A percentile compares a stretch with the other conserved stretches of the same genome.
phyloP scores from a whole-genome alignment of 768 basidiomycete genomes.

The Termitomyces sp. region DNA sequence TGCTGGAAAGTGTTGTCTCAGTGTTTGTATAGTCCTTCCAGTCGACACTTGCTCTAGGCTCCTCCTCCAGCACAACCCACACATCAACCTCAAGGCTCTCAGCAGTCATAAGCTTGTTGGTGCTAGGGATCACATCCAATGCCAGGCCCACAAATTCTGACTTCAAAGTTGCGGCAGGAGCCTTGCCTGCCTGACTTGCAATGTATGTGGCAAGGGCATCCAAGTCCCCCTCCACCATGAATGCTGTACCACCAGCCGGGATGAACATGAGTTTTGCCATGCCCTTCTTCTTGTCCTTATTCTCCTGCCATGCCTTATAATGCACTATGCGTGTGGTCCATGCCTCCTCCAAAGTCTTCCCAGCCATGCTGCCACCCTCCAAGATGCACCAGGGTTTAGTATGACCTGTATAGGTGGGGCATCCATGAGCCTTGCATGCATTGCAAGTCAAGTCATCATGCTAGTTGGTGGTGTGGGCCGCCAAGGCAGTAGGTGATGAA shows the following conservation, averaged over 20 bases:
- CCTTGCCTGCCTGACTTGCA: neutral
- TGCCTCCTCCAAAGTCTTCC: too few species aligned
- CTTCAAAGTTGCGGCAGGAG: neutral
- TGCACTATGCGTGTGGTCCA: neutral
- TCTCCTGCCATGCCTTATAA: neutral
- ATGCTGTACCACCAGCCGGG: neutral
- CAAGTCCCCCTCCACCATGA: neutral
- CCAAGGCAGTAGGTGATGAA: too few species aligned
- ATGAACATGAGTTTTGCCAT: neutral
- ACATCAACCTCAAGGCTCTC: neutral
- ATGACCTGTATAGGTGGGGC: neutral
- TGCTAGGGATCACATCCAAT: too few species aligned
- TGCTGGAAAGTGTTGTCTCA: too few species aligned
- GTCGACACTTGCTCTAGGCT: neutral
- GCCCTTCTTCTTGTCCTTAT: neutral
- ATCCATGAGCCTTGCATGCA: neutral
- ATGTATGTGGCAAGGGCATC: neutral
- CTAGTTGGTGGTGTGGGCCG: too few species aligned
- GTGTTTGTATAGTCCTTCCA: too few species aligned
- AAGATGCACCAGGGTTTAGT: neutral
- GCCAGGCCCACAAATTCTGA: neutral
- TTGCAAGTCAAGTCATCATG: too few species aligned
- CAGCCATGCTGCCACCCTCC: neutral
- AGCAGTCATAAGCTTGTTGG: neutral
- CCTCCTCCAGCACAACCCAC: neutral